phyloP scores from a whole-genome alignment of 2,329 filamentous ascomycete species.

The Tetracladium maxilliforme region DNA sequence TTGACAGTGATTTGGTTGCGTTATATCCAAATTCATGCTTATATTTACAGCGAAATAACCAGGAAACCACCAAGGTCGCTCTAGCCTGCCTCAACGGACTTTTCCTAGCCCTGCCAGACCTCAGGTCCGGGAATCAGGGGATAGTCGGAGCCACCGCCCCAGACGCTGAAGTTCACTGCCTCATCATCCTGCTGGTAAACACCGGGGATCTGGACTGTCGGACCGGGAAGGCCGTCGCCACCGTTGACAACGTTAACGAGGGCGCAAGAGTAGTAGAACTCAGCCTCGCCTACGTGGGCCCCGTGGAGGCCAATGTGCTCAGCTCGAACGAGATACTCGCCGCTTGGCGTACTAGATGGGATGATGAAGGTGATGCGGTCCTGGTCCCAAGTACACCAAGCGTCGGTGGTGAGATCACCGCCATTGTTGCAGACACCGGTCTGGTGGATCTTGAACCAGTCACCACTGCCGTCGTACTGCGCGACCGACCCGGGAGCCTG shows the following conservation, averaged over 20 bases:
- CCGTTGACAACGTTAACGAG: conserved; percentile 25
- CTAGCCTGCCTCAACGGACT: no score
- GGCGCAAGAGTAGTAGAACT: conserved; percentile 18
- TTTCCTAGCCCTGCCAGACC: no score
- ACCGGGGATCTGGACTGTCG: conserved; percentile 17
- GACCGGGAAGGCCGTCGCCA: conserved; percentile 19
- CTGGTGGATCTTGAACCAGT: conserved; percentile 13
- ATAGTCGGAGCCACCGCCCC: no score
- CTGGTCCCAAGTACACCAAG: neutral
- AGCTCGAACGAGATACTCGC: conserved; percentile 19
- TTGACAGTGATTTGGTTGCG: no score
- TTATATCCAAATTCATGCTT: no score
- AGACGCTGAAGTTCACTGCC: conserved; percentile 7
- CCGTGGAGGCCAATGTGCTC: conserved; percentile 16
- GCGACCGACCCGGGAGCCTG: conserved; percentile 25
- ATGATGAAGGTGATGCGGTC: conserved; percentile 17
- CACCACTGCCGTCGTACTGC: conserved; percentile 13
- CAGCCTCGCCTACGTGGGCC: conserved; percentile 6
- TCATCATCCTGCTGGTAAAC: conserved; percentile 14
- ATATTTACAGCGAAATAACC: no score
- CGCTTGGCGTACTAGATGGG: conserved; percentile 16
- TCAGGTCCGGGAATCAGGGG: no score
- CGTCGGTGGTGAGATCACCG: neutral
- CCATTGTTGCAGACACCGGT: conserved; percentile 5
- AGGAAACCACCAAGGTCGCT: no score